phyloP scores from a whole-genome alignment of 2,329 filamentous ascomycete species.

The Erysiphe pulchra region DNA sequence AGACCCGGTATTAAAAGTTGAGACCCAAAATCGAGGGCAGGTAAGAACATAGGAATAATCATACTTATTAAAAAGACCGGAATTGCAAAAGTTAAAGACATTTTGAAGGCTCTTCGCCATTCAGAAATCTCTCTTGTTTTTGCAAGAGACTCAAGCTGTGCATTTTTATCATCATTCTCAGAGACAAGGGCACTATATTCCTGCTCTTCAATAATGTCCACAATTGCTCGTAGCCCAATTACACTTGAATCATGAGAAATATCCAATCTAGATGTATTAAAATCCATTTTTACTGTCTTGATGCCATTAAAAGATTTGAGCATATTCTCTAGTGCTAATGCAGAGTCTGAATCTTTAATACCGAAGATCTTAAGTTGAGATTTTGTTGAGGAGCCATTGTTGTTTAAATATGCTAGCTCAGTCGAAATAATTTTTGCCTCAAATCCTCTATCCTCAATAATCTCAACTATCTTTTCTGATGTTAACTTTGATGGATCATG shows the following conservation, averaged over 20 bases:
- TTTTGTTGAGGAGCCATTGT: constrained; percentile 28
- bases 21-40: constrained; percentile 49
- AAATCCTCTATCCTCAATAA: constrained; percentile 76
- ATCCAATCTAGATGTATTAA: constrained; percentile 46
- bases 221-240: constrained; percentile 57
- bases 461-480: constrained; percentile 49
- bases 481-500: constrained; percentile 52
- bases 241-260: constrained; percentile 46
- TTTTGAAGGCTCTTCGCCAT: constrained; percentile 60
- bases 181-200: constrained; percentile 77
- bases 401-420: constrained; percentile 28
- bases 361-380: constrained; percentile 72
- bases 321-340: constrained; percentile 41
- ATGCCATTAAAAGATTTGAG: constrained; percentile 45
- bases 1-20: constrained; percentile 43
- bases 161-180: constrained; percentile 86
- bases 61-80: constrained; percentile 86
- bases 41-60: constrained; percentile 70
- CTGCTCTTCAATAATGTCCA: constrained; percentile 54
- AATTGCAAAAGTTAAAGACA: constrained; percentile 57
- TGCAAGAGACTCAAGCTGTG: constrained; percentile 79
- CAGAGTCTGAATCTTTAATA: constrained; percentile 42
- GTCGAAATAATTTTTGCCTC: constrained; percentile 65
- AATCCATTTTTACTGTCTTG: constrained; percentile 43
- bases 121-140: constrained; percentile 93